Conservation (phyloP, 2,329 filamentous ascomycete species). For the Trichoderma sp. region DNA sequence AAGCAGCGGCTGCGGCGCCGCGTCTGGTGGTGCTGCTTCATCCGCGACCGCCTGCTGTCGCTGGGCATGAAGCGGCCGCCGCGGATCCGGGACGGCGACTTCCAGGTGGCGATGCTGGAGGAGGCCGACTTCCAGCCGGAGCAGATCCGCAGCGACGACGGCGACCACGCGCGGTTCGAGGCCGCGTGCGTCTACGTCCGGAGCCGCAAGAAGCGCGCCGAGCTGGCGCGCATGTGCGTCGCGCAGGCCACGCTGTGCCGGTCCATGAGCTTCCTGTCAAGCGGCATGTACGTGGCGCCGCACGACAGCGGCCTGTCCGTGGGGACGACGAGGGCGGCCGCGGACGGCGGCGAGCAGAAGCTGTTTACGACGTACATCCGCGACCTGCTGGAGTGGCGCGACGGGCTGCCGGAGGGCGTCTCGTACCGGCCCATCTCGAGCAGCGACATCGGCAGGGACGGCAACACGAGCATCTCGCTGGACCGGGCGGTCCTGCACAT, state of each 20-base stretch:
- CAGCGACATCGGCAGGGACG: conserved; percentile 21
- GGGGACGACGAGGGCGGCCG: too few relatives aligned
- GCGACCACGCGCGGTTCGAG: conserved; percentile 11
- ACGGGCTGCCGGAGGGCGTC: conserved; percentile 19
- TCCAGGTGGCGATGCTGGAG: conserved; percentile 20
- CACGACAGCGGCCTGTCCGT: conserved; percentile 10
- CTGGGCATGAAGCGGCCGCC: conserved; percentile 21
- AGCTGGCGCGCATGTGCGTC: conserved; percentile 20
- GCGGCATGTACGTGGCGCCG: conserved; percentile 23
- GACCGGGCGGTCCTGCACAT: conserved; percentile 20
- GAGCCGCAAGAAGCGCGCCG: conserved; percentile 25
- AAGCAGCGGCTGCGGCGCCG: conserved; percentile 17
- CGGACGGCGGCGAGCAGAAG: conserved; percentile 11
- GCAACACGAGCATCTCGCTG: conserved; percentile 18
- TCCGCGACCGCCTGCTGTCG: conserved; percentile 20
- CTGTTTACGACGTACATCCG: conserved; percentile 21
- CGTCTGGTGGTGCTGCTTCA: conserved; percentile 26
- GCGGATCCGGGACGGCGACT: conserved; percentile 20
- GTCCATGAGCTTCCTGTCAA: conserved; percentile 24
- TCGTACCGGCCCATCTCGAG: conserved; percentile 22
- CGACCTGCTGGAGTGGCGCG: conserved; percentile 25
- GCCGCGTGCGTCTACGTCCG: conserved; percentile 20
- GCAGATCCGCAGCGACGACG: conserved; percentile 21
- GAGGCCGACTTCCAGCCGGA: conserved; percentile 24
- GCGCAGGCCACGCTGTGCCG: conserved; percentile 16